Percentiles rank a stretch among this genome's conserved stretches.
Evolutionary conservation across 1,139 yeast genomes (phyloP).

Genomic region (Magnusiomyces fungicola): DNA sequence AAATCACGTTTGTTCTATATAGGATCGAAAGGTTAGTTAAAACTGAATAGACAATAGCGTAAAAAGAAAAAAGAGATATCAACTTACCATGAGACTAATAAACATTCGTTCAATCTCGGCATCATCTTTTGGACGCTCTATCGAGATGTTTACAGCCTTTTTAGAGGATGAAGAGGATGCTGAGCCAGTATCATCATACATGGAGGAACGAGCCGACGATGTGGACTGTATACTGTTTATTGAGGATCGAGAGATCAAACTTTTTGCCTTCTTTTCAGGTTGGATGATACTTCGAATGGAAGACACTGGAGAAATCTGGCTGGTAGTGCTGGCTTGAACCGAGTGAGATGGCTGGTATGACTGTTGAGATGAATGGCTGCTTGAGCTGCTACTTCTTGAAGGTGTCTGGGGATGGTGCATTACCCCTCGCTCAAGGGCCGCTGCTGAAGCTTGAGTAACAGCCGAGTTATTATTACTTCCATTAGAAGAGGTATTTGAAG

Average conservation of each 20-base stretch:
- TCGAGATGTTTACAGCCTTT: constrained; percentile 11
- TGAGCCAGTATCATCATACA: constrained; percentile 14
- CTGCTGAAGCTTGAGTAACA: neutral
- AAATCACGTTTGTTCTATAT: constrained; percentile 71
- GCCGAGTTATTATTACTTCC: neutral
- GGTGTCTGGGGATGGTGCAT: neutral
- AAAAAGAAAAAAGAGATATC: neutral
- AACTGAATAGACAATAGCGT: neutral
- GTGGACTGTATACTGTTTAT: constrained; percentile 6
- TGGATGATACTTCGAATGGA: neutral
- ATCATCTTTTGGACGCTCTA: constrained; percentile 27
- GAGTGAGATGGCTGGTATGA: constrained; percentile 4
- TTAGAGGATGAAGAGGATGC: constrained; percentile 12
- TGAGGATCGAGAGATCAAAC: constrained; percentile 4
- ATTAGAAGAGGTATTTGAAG: neutral
- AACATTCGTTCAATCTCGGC: constrained; percentile 33
- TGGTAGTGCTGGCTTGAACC: neutral
- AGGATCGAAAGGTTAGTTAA: neutral
- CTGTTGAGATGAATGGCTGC: constrained; percentile 6
- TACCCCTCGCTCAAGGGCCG: neutral
- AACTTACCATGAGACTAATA: constrained; percentile 29
- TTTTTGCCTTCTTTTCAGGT: neutral
- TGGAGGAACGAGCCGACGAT: constrained; percentile 14
- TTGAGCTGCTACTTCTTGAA: constrained; percentile 6
- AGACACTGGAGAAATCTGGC: neutral